phyloP scores from a whole-genome alignment of 2,329 filamentous ascomycete genomes.

The Arthrinium phaeospermum region DNA sequence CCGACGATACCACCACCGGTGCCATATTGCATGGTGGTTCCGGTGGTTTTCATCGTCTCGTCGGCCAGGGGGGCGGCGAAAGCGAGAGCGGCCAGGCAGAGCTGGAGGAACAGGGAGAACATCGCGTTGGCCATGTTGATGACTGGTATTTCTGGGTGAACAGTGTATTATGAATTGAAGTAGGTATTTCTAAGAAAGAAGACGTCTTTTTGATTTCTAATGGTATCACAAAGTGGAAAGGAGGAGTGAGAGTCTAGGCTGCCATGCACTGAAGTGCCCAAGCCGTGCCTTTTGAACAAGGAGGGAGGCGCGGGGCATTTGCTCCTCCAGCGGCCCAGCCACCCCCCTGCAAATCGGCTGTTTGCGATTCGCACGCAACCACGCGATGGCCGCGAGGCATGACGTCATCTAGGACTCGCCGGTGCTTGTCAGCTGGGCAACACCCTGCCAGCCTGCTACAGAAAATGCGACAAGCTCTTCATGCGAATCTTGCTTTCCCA shows the following conservation, averaged over 20 bases:
- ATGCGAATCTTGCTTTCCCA: conserved; percentile 7
- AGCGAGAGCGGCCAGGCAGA: conserved; percentile 55
- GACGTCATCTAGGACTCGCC: background rate
- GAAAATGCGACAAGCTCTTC: background rate
- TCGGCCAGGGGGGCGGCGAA: conserved; percentile 53
- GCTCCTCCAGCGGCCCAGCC: background rate
- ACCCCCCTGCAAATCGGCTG: background rate
- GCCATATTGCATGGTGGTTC: conserved; percentile 62
- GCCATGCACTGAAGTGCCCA: background rate
- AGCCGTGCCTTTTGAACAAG: background rate
- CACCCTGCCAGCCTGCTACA: conserved; percentile 1
- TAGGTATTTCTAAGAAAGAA: background rate
- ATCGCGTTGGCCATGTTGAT: conserved; percentile 39
- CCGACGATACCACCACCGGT: conserved; percentile 66
- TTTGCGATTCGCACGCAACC: conserved; percentile 3
- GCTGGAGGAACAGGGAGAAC: conserved; percentile 56
- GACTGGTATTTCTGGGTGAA: background rate
- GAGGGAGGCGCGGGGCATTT: background rate
- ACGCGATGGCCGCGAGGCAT: conserved; percentile 12
- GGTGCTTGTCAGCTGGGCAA: background rate
- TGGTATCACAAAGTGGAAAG: background rate
- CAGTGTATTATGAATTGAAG: background rate
- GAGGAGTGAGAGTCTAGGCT: background rate
- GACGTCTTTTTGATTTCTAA: background rate
- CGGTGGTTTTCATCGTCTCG: conserved; percentile 43